Evolutionary conservation across 306 rosid species (phyloP).

Genomic region (Sesbania bispinosa): DNA sequence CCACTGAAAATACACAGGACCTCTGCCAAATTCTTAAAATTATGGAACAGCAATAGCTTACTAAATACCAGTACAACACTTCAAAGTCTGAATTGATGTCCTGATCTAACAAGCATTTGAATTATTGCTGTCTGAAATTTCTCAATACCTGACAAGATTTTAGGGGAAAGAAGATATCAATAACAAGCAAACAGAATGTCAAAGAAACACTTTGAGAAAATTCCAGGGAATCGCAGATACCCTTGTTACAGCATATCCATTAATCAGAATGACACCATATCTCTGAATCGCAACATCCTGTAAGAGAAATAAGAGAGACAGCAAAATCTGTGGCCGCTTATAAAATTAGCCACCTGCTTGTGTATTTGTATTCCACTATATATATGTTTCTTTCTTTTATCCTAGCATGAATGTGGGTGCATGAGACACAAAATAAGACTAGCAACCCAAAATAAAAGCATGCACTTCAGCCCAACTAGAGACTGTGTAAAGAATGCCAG

Average conservation of each 20-base stretch:
- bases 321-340: conserved; percentile 58
- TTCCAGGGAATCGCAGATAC: conserved; percentile 34
- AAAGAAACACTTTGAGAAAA: conserved; percentile 11
- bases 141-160: conserved; percentile 47
- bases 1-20: conserved; percentile 40
- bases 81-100: conserved; percentile 35
- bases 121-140: conserved; percentile 41
- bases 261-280: conserved; percentile 38
- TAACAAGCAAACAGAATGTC: neutral
- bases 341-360: conserved; percentile 74
- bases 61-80: conserved; percentile 40
- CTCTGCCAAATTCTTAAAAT: conserved; percentile 49
- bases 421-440: conserved; percentile 46
- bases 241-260: conserved; percentile 46
- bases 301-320: conserved; percentile 39
- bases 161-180: conserved; percentile 24
- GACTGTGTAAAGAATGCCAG: conserved; percentile 86
- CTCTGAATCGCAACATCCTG: conserved; percentile 52
- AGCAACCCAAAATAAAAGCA: conserved; percentile 91
- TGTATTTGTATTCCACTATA: conserved; percentile 51
- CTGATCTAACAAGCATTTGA: conserved; percentile 47
- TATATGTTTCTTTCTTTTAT: conserved; percentile 36
- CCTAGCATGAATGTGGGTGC: conserved; percentile 47
- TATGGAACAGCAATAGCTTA: conserved; percentile 43
- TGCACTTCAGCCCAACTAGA: conserved; percentile 96